These are phyloP conservation scores for Excoecaria agallocha DNA, from an alignment of 345 rosid species.

Conservation along the genomic window DNA sequence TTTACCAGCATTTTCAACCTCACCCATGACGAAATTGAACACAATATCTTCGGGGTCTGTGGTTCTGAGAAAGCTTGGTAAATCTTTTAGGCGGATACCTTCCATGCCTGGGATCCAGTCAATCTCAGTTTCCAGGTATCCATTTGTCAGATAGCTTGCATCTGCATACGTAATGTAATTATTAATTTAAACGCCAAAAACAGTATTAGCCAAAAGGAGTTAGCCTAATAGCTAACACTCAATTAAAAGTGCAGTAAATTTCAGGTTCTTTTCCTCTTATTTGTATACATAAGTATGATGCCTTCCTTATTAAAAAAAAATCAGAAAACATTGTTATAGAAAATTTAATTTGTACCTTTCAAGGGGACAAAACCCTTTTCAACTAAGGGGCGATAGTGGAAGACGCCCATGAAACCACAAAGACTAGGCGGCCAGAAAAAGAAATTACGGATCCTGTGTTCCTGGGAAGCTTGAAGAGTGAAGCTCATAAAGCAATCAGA, in stretches of 20 bases:
- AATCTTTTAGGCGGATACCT: conserved; percentile 9
- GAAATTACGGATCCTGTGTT: conserved; percentile 2
- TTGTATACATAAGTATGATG: too few species aligned
- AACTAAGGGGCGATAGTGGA: conserved; percentile 6
- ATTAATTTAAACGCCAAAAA: neutral
- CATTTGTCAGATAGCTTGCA: conserved; percentile 18
- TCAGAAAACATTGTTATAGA: too few species aligned
- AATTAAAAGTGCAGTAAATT: too few species aligned
- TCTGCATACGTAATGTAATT: conserved; percentile 12
- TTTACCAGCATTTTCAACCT: neutral
- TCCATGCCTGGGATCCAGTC: conserved; percentile 18
- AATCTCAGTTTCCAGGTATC: conserved; percentile 15
- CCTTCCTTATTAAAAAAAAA: too few species aligned
- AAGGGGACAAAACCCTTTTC: conserved; percentile 11
- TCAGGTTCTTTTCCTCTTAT: too few species aligned
- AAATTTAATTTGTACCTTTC: conserved; percentile 3
- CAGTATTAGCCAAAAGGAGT: too few species aligned
- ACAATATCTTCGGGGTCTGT: conserved; percentile 13
- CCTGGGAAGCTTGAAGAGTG: conserved; percentile 7
- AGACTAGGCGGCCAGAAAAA: conserved; percentile 15
- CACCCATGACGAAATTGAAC: neutral
- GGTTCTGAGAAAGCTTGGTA: conserved; percentile 18
- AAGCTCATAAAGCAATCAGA: conserved; percentile 17
- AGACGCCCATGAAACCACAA: neutral
- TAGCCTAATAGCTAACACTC: too few species aligned